phyloP scores from a whole-genome alignment of 1,284 basidiomycete species.

The Marasmius sp. region DNA sequence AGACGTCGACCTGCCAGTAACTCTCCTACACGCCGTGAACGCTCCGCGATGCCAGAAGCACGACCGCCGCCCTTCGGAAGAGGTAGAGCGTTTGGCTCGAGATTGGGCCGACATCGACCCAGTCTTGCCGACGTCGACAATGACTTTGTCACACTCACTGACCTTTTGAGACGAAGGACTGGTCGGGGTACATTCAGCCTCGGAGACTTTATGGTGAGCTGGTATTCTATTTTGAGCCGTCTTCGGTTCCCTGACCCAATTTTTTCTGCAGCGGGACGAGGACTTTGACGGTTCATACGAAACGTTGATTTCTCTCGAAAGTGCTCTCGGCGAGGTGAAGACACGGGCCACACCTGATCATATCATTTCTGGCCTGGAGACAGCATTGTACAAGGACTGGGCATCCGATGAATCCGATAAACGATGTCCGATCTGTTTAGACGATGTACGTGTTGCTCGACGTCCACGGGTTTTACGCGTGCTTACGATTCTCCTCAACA shows the following conservation, averaged over 20 bases:
- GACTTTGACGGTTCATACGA: conserved; percentile 74
- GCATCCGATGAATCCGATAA: conserved; percentile 58
- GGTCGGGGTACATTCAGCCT: conserved; percentile 29
- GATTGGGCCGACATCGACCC: conserved; percentile 7
- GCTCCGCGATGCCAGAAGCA: conserved; percentile 3
- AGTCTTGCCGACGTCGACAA: not conserved
- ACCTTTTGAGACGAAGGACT: conserved; percentile 11
- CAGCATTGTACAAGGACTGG: conserved; percentile 67
- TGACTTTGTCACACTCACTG: conserved; percentile 3
- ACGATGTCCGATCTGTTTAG: conserved; percentile 76
- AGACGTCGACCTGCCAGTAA: not conserved
- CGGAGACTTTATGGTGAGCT: conserved; percentile 63
- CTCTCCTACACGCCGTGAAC: conserved; percentile 3
- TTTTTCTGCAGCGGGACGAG: conserved; percentile 56
- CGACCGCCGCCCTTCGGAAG: not conserved
- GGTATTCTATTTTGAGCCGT: conserved; percentile 3
- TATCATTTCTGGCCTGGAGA: conserved; percentile 58
- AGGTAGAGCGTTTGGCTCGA: not conserved
- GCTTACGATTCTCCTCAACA: conserved; percentile 24
- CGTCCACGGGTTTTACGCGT: not conserved
- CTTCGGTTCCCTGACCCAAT: not conserved
- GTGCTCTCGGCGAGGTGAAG: conserved; percentile 61
- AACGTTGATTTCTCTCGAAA: conserved; percentile 55
- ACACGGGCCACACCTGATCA: conserved; percentile 59
- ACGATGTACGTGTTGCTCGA: conserved; percentile 58